Conservation (phyloP, 2,329 filamentous ascomycete genomes). For the Parasarocladium wereldwijsianum region DNA sequence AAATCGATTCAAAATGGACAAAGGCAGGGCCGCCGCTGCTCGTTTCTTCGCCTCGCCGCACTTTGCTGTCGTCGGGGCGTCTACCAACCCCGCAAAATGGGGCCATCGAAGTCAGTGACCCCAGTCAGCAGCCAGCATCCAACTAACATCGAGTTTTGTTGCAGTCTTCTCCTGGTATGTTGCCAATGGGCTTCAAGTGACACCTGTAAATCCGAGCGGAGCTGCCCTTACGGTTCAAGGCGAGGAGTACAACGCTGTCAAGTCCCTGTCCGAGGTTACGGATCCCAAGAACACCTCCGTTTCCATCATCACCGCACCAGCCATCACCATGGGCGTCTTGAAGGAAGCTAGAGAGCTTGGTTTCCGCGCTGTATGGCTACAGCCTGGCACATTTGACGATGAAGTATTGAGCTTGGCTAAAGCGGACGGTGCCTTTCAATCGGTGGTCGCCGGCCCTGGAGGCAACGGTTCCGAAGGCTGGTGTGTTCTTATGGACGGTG, state of each 20-base stretch:
- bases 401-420: conserved; percentile 57
- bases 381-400: conserved; percentile 78
- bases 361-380: conserved; percentile 68
- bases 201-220: conserved; percentile 67
- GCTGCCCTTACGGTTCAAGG: conserved; percentile 46
- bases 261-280: conserved; percentile 50
- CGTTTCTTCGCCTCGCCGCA: conserved; percentile 66
- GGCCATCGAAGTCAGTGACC: conserved; percentile 61
- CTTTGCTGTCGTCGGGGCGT: conserved; percentile 85
- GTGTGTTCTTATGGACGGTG: conserved; percentile 80
- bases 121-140: conserved; percentile 3
- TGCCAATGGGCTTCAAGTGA: conserved; percentile 57
- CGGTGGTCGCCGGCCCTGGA: conserved; percentile 48
- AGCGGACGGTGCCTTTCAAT: conserved; percentile 44
- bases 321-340: conserved; percentile 58
- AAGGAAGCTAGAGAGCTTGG: conserved; percentile 63
- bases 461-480: conserved; percentile 59
- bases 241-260: conserved; percentile 45
- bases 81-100: conserved; percentile 70
- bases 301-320: conserved; percentile 76
- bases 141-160: no score
- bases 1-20: no score
- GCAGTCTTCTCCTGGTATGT: conserved; percentile 86
- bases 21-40: conserved; percentile 54
- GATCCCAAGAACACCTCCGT: conserved; percentile 58